These are phyloP conservation scores for Pyricularia pennisetigena DNA, from an alignment of 2,329 filamentous ascomycete species.

Conservation along the genomic window DNA sequence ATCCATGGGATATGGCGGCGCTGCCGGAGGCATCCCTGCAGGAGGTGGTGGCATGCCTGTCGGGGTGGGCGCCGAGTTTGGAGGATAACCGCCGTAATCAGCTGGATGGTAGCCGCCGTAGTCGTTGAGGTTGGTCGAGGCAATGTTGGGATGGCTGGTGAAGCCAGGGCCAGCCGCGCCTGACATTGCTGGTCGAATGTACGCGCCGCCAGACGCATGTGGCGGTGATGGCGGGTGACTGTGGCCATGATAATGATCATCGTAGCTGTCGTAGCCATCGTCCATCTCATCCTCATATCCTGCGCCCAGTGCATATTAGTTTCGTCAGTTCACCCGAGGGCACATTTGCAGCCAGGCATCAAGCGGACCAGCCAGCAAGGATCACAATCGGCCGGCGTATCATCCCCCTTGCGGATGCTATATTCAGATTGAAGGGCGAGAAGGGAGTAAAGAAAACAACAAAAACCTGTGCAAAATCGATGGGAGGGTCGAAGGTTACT, in stretches of 20 bases:
- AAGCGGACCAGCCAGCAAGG: background rate
- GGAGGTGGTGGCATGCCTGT: constrained; percentile 7
- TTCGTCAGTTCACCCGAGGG: background rate
- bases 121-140: constrained; percentile 21
- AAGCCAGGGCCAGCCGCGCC: constrained; percentile 14
- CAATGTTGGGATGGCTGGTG: constrained; percentile 26
- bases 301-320: constrained; percentile 9
- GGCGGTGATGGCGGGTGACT: constrained; percentile 33
- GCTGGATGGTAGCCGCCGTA: constrained; percentile 16
- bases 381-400: background rate
- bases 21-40: background rate
- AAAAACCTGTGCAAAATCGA: background rate
- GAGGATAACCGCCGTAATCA: constrained; percentile 5
- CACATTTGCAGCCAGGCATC: background rate
- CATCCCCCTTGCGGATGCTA: background rate
- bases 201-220: constrained; percentile 40
- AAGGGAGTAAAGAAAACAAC: background rate
- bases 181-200: constrained; percentile 10
- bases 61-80: constrained; percentile 12
- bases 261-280: constrained; percentile 26
- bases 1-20: background rate
- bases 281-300: constrained; percentile 26
- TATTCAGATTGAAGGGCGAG: background rate
- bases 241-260: constrained; percentile 19
- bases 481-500: constrained; percentile 14